Evolutionary conservation across 1,139 yeast species (phyloP).

Genomic region (Lodderomyces margitis): DNA sequence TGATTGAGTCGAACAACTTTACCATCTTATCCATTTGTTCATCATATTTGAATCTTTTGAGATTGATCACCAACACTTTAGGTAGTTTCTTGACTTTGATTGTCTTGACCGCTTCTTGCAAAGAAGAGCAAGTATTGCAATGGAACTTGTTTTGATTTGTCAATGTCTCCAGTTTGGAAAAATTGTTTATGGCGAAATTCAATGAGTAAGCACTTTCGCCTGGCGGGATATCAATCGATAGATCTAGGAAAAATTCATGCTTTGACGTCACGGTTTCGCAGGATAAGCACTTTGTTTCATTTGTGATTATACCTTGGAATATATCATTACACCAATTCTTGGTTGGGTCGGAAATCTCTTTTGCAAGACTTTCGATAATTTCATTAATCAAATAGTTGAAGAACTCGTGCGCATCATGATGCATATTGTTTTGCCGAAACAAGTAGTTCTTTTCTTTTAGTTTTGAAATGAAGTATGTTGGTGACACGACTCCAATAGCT

Average conservation of each 20-base stretch:
- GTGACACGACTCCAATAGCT: conserved; percentile 82
- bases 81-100: conserved; percentile 81
- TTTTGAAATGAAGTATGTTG: conserved; percentile 67
- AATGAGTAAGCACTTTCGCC: conserved; percentile 62
- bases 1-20: conserved; percentile 81
- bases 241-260: conserved; percentile 83
- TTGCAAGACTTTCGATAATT: conserved; percentile 67
- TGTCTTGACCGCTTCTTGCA: conserved; percentile 94
- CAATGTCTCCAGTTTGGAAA: conserved; percentile 81
- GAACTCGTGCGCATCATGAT: conserved; percentile 98
- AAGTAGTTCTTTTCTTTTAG: conserved; percentile 79
- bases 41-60: conserved; percentile 88
- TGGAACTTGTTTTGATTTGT: conserved; percentile 88
- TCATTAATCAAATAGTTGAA: conserved; percentile 82
- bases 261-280: conserved; percentile 86
- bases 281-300: conserved; percentile 84
- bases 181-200: conserved; percentile 72
- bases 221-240: conserved; percentile 81
- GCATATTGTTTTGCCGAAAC: conserved; percentile 84
- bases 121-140: conserved; percentile 85
- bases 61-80: conserved; percentile 72
- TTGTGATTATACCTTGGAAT: conserved; percentile 83
- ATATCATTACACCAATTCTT: conserved; percentile 63
- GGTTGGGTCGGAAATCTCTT: conserved; percentile 26
- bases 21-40: conserved; percentile 81